Conservation (phyloP, 495 filamentous ascomycete species). For the Daldinia loculata region DNA sequence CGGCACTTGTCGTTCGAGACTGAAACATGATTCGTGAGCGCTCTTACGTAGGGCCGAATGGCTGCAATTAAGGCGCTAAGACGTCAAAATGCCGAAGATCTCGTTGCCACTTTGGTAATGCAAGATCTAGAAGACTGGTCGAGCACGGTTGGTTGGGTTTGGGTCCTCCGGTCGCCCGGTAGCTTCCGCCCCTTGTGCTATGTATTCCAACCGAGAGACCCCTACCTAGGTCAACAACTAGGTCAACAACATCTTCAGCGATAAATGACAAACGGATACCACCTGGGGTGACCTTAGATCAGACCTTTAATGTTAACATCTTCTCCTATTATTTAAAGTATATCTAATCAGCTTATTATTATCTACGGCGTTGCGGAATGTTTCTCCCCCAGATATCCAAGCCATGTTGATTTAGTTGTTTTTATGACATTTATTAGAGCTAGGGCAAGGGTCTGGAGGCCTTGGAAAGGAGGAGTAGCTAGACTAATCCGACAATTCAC, state of each 20-base stretch:
- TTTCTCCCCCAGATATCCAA: not conserved
- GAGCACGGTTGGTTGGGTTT: constrained; percentile 13
- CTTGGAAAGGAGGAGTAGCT: constrained; percentile 9
- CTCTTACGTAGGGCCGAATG: constrained; percentile 42
- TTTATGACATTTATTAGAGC: not conserved
- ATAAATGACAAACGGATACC: constrained; percentile 6
- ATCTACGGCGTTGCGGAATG: not conserved
- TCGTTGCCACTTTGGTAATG: constrained; percentile 43
- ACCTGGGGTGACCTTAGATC: not conserved
- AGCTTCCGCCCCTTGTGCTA: constrained; percentile 33
- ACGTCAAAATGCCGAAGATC: constrained; percentile 44
- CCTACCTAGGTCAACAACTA: not conserved
- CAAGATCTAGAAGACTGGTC: constrained; percentile 40
- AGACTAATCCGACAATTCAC: constrained; percentile 3
- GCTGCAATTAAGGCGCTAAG: constrained; percentile 40
- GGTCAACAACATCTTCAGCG: not conserved
- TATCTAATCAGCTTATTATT: not conserved
- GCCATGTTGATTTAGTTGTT: not conserved
- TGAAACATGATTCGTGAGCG: constrained; percentile 44
- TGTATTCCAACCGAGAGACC: constrained; percentile 6
- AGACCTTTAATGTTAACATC: not conserved
- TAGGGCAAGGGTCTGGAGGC: not conserved
- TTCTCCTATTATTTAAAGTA: not conserved
- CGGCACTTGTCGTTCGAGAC: constrained; percentile 41
- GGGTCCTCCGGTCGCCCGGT: constrained; percentile 37